Evolutionary conservation across 108 stramenopile genomes (phyloP).

Genomic region (Pelagomonas calceolata): DNA sequence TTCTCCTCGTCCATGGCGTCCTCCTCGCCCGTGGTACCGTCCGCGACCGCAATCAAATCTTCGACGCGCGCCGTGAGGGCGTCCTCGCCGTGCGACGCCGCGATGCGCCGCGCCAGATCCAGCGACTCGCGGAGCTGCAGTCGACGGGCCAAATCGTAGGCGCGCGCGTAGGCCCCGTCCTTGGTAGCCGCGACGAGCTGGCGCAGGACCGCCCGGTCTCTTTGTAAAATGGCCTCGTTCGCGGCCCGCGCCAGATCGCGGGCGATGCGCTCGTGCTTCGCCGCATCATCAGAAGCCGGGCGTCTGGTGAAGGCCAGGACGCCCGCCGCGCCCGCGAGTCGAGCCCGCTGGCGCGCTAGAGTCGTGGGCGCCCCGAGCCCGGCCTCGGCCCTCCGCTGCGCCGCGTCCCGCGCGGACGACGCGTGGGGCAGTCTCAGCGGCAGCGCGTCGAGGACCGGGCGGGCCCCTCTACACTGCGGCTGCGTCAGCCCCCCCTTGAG

Average conservation of each 20-base stretch:
- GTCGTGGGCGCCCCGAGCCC: not conserved
- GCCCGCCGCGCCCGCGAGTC: not conserved
- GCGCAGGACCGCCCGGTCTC: not conserved
- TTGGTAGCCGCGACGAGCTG: not conserved
- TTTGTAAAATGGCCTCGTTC: not conserved
- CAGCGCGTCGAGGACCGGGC: not conserved
- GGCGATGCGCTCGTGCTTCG: not conserved
- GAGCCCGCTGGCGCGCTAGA: not conserved
- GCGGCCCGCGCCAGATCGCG: not conserved
- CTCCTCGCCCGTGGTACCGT: too few species aligned
- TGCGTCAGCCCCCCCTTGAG: not conserved
- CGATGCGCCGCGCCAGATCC: not conserved
- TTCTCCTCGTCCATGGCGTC: too few species aligned
- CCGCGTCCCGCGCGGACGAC: not conserved
- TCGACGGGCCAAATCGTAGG: not conserved
- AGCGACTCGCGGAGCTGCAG: not conserved
- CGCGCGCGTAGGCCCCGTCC: not conserved
- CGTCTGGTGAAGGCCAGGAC: not conserved
- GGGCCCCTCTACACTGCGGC: not conserved
- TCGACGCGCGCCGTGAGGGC: not conserved
- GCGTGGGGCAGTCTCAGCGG: not conserved
- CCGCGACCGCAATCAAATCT: not conserved
- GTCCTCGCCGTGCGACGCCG: not conserved
- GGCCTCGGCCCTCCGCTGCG: not conserved
- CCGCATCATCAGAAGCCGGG: not conserved